Conservation (phyloP, 2,329 filamentous ascomycete species). For the Lasiodiplodia sp. region DNA sequence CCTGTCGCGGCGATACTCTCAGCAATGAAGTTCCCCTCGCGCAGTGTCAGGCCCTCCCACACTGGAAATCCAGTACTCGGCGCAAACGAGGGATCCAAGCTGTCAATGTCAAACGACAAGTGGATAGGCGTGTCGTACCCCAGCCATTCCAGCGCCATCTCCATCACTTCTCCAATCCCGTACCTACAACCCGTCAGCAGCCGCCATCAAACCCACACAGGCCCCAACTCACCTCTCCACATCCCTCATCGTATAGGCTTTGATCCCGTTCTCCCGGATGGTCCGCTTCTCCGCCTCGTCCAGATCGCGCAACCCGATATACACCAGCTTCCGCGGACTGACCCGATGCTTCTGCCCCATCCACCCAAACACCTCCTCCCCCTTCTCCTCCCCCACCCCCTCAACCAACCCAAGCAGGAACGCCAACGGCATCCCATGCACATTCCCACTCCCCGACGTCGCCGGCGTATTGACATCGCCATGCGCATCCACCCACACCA, state of each 20-base stretch:
- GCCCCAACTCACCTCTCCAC: constrained; percentile 76
- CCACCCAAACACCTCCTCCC: constrained; percentile 89
- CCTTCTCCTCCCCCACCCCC: constrained; percentile 63
- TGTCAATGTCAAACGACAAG: constrained; percentile 96
- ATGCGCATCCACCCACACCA: constrained; percentile 99
- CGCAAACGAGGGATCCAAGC: constrained; percentile 93
- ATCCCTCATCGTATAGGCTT: constrained; percentile 98
- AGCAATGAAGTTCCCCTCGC: constrained; percentile 97
- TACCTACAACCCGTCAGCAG: constrained; percentile 61
- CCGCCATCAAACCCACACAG: neutral
- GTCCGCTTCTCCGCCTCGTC: constrained; percentile 95
- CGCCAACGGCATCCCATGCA: constrained; percentile 96
- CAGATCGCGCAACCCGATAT: constrained; percentile 93
- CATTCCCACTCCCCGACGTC: constrained; percentile 86
- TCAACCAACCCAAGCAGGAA: constrained; percentile 84
- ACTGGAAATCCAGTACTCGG: constrained; percentile 98
- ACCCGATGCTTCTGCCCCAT: constrained; percentile 74
- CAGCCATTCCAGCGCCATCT: constrained; percentile 97
- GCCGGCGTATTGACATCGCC: constrained; percentile 98
- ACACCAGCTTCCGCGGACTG: constrained; percentile 86
- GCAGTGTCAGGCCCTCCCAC: constrained; percentile 87
- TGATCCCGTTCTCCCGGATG: constrained; percentile 85
- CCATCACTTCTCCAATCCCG: constrained; percentile 94
- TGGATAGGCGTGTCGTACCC: constrained; percentile 95
- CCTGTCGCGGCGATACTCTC: constrained; percentile 68